These are phyloP conservation scores for Lasiosphaeria miniovina DNA, from an alignment of 495 filamentous ascomycete species.

Conservation along the genomic window DNA sequence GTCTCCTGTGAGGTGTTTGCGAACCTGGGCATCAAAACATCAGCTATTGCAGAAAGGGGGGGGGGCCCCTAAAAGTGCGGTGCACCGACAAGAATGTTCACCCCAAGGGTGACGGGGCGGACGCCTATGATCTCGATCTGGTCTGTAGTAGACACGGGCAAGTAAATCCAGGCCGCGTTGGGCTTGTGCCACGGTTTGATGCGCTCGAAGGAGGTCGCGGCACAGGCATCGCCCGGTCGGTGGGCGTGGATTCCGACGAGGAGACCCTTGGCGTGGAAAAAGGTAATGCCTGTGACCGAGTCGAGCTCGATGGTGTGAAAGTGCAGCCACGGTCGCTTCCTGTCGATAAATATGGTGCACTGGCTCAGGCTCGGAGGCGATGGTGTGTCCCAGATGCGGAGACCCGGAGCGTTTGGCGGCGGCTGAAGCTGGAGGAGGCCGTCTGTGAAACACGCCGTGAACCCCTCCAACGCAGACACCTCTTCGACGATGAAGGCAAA, in stretches of 20 bases:
- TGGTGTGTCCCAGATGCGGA: constrained; percentile 1
- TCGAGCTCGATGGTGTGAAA: constrained; percentile 1
- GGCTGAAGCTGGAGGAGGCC: neutral
- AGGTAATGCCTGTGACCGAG: neutral
- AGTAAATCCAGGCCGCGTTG: neutral
- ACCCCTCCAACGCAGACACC: neutral
- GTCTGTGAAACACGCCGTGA: neutral
- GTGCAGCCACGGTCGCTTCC: neutral
- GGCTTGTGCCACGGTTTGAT: neutral
- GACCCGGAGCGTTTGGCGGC: neutral
- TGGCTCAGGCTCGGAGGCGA: neutral
- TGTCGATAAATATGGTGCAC: neutral
- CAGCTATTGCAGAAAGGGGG: neutral
- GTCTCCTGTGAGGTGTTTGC: neutral
- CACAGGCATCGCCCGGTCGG: neutral
- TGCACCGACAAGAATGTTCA: neutral
- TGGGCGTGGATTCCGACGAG: constrained; percentile 3
- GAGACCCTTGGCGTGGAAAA: neutral
- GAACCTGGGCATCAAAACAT: neutral
- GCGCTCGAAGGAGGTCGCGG: neutral
- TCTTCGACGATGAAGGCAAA: constrained; percentile 1
- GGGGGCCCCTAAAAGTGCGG: neutral
- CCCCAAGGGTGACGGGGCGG: neutral
- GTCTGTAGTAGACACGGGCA: neutral
- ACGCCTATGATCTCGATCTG: neutral